Conservation (phyloP, 179 eudicot genomes). For the Heliamphora pulchella region DNA sequence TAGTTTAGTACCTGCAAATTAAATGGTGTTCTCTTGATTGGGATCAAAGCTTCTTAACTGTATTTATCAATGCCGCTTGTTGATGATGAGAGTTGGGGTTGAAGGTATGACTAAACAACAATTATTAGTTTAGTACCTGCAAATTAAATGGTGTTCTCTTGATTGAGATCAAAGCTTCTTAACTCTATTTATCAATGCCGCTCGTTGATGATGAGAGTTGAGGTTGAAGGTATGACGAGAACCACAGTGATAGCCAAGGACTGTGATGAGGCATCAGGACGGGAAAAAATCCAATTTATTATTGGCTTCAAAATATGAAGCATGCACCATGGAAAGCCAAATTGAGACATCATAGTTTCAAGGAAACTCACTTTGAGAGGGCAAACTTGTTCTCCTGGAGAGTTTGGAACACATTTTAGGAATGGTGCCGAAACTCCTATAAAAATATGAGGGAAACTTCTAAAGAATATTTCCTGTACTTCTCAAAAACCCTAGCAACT, state of each 20-base stretch:
- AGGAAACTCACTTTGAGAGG: too few relatives aligned
- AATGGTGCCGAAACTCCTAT: too few relatives aligned
- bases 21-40: neutral
- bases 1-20: neutral
- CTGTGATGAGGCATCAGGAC: neutral
- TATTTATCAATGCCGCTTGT: neutral
- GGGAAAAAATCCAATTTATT: neutral
- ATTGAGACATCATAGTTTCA: neutral
- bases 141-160: neutral
- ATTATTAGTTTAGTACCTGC: neutral
- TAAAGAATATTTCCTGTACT: too few relatives aligned
- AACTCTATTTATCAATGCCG: neutral
- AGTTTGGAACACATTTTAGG: too few relatives aligned
- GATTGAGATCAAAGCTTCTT: neutral
- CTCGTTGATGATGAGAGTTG: neutral
- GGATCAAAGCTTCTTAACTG: neutral
- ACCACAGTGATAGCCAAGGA: neutral
- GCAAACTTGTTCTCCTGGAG: too few relatives aligned
- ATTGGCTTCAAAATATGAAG: neutral
- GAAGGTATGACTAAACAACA: neutral
- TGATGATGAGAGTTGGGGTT: neutral
- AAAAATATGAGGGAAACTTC: too few relatives aligned
- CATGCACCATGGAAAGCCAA: neutral
- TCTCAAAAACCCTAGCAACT: too few relatives aligned
- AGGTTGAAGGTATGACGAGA: neutral